A percentile compares a stretch with the other conserved stretches of the same genome.
Evolutionary conservation across 2,329 filamentous ascomycete genomes (phyloP).

Genomic region (Arachnopeziza araneosa): DNA sequence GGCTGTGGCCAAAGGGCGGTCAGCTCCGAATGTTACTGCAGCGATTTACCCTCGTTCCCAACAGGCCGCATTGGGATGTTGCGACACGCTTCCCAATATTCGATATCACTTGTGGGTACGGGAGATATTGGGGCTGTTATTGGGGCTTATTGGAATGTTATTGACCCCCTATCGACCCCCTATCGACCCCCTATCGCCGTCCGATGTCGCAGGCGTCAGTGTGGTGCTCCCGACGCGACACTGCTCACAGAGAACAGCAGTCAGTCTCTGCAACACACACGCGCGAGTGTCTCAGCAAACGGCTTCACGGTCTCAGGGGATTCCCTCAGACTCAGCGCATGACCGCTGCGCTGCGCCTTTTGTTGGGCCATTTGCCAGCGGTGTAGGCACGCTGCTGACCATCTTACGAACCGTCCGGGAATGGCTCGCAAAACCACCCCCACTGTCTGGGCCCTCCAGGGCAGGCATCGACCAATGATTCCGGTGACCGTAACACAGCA

Average conservation of each 20-base stretch:
- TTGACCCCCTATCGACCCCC: no score
- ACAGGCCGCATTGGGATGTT: neutral
- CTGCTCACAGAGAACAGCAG: neutral
- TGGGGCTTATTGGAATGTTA: no score
- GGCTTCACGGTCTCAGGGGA: neutral
- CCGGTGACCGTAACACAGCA: neutral
- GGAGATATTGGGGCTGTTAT: no score
- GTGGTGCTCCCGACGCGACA: neutral
- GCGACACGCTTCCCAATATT: neutral
- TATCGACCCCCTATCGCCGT: no score
- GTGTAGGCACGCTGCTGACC: neutral
- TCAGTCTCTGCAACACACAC: neutral
- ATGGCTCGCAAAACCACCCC: neutral
- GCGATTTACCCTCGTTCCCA: neutral
- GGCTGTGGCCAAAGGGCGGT: neutral
- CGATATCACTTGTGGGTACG: no score
- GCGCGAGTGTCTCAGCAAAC: neutral
- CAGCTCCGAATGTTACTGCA: neutral
- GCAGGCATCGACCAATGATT: neutral
- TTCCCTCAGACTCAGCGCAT: neutral
- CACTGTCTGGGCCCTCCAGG: neutral
- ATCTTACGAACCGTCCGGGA: neutral
- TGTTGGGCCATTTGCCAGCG: neutral
- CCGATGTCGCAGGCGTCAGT: neutral
- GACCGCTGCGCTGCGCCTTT: neutral